Evolutionary conservation across 2,329 filamentous ascomycete genomes (phyloP), one percentile per base, ranked within the genome.

Genomic region (Sporothrix pseudoabietina): DNA sequence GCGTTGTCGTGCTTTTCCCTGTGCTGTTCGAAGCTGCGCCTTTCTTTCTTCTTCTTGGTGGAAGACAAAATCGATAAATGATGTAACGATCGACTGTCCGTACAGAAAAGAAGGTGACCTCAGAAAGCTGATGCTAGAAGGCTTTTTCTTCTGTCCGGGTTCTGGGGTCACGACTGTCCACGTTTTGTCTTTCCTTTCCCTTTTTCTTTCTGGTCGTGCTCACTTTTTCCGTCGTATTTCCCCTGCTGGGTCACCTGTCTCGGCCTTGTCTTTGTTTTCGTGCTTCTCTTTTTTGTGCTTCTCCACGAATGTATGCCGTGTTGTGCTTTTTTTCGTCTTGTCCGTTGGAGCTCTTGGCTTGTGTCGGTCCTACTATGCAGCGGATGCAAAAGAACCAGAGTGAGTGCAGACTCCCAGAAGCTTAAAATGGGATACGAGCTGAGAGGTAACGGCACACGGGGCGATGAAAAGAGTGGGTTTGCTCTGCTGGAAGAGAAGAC

Each of bases 391-490:
- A 69, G 16, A 10, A 16, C 7, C 8, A 19, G 22, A 55, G 30
- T 5, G 12, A 69, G 26, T 35, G 30, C 19, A 55, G 30, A 26
- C 26, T 30, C 69, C 55, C 41, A 52, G 55, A 71, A 52, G 41
- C 69, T 63, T 52, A 41, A 52, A 63, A 61, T 19, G 54, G 52
- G 30, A 71, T 71, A 71, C 69, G 69, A 63, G 54, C 69, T 61
- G 32, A 55, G 52, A 71, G 35, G 69, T 61, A 71, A 71, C 69
- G 69, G 14, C 19, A 49, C 69, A 71, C 69, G 49, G 68, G 66
- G 49, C 3, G 35, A 59, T 5, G 68, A 32, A 19, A 30, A 16
- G 4, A 8, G 10, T 8, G 41, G 22, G 22, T 30, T 12, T 14
- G 44, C 5, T 14, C 3, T 12, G 14, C 9, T 54, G 47, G 30